Evolutionary conservation across 768 basidiomycete genomes (phyloP).

Genomic region (Punctularia strigosozonata): DNA sequence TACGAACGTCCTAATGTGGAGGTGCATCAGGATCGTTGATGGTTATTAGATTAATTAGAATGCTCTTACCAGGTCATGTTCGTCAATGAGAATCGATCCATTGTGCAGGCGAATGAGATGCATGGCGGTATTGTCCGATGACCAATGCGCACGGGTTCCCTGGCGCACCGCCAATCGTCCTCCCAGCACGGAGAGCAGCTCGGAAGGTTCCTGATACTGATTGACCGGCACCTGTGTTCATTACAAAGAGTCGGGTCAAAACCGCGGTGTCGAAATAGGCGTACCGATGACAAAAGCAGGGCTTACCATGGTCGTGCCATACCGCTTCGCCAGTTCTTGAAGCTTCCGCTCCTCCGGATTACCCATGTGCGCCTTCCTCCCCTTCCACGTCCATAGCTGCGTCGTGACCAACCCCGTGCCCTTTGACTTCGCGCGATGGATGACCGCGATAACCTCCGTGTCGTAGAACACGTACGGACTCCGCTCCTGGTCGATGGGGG

Average conservation of each 20-base stretch:
- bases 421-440: slow-evolving; percentile 58
- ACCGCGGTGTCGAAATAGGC: neutral
- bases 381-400: slow-evolving; percentile 69
- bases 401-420: slow-evolving; percentile 57
- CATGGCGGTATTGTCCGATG: slow-evolving; percentile 72
- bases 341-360: slow-evolving; percentile 58
- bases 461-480: slow-evolving; percentile 65
- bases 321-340: slow-evolving; percentile 59
- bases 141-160: slow-evolving; percentile 69
- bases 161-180: slow-evolving; percentile 66
- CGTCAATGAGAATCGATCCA: slow-evolving; percentile 52
- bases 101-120: slow-evolving; percentile 48
- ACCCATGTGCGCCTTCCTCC: slow-evolving; percentile 37
- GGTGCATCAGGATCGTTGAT: slow-evolving; percentile 1
- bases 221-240: slow-evolving; percentile 24
- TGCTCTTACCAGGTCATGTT: slow-evolving; percentile 52
- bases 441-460: slow-evolving; percentile 52
- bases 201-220: slow-evolving; percentile 54
- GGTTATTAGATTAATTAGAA: slow-evolving; percentile 1
- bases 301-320: slow-evolving; percentile 53
- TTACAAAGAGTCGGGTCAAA: neutral
- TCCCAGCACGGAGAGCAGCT: slow-evolving; percentile 53
- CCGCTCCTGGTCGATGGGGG: slow-evolving; percentile 31
- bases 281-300: slow-evolving; percentile 1
- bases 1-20: slow-evolving; percentile 41